Evolutionary conservation across 306 rosid genomes (phyloP).

Genomic region (Quercus alba): DNA sequence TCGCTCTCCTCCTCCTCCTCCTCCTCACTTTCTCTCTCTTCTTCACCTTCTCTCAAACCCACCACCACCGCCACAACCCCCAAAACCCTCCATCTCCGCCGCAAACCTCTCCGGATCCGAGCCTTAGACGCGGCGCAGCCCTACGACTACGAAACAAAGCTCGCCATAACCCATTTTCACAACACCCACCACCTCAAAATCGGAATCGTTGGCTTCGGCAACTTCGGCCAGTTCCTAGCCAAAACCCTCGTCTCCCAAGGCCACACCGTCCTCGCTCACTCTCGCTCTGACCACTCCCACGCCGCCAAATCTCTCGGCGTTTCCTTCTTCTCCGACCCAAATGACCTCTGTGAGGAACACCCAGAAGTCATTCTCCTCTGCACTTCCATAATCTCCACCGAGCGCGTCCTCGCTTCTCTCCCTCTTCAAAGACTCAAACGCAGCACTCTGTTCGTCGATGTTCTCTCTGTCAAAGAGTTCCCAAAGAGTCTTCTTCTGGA

Average conservation of each 20-base stretch:
- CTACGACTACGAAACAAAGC: slow-evolving; percentile 61
- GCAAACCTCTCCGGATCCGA: slow-evolving; percentile 29
- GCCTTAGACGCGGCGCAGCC: slow-evolving; percentile 72
- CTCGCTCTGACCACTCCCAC: slow-evolving; percentile 57
- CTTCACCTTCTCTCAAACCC: slow-evolving; percentile 1
- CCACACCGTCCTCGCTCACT: slow-evolving; percentile 67
- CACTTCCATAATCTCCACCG: slow-evolving; percentile 62
- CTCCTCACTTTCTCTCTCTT: background rate
- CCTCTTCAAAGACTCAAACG: slow-evolving; percentile 68
- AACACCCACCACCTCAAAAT: slow-evolving; percentile 54
- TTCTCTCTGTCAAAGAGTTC: slow-evolving; percentile 80
- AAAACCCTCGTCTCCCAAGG: slow-evolving; percentile 58
- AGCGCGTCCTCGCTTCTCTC: slow-evolving; percentile 50
- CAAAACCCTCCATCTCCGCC: background rate
- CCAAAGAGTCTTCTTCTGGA: slow-evolving; percentile 48
- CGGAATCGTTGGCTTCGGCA: slow-evolving; percentile 70
- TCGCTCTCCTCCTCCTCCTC: background rate
- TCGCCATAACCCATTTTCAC: slow-evolving; percentile 50
- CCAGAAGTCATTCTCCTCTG: slow-evolving; percentile 75
- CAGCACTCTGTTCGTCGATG: slow-evolving; percentile 67
- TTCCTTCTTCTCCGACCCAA: slow-evolving; percentile 45
- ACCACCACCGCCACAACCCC: background rate
- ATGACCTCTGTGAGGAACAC: slow-evolving; percentile 83
- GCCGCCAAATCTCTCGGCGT: slow-evolving; percentile 50
- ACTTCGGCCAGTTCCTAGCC: slow-evolving; percentile 83